A percentile compares a stretch with the other conserved stretches of the same genome.
phyloP scores from a whole-genome alignment of 768 basidiomycete species.

The Glaciozyma antarctica region DNA sequence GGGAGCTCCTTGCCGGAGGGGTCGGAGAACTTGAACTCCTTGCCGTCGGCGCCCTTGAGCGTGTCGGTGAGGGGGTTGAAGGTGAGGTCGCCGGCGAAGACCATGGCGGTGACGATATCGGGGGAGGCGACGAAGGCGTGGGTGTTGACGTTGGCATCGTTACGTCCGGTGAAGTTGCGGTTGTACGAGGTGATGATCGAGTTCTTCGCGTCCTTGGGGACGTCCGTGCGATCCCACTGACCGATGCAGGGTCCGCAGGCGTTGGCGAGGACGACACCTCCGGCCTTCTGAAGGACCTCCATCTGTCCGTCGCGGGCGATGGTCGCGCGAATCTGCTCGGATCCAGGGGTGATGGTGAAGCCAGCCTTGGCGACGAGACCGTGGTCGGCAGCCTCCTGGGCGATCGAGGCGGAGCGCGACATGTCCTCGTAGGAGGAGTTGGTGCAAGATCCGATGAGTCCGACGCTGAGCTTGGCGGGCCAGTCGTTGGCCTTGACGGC shows the following conservation, averaged over 20 bases:
- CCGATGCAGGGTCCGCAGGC: slow-evolving; percentile 99
- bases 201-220: slow-evolving; percentile 92
- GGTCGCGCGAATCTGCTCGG: slow-evolving; percentile 95
- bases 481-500: slow-evolving; percentile 91
- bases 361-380: slow-evolving; percentile 81
- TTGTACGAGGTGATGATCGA: slow-evolving; percentile 99
- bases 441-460: slow-evolving; percentile 97
- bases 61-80: slow-evolving; percentile 96
- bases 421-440: slow-evolving; percentile 99
- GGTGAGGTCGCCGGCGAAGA: slow-evolving; percentile 82
- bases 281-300: slow-evolving; percentile 70
- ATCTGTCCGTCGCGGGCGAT: slow-evolving; percentile 95
- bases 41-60: slow-evolving; percentile 80
- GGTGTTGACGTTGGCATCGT: slow-evolving; percentile 98
- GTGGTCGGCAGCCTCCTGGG: slow-evolving; percentile 73
- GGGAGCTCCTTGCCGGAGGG: slow-evolving; percentile 88
- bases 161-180: slow-evolving; percentile 99
- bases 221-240: slow-evolving; percentile 95
- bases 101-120: slow-evolving; percentile 91
- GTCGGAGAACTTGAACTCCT: slow-evolving; percentile 91
- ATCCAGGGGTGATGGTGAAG: slow-evolving; percentile 97
- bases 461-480: slow-evolving; percentile 95
- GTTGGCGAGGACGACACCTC: slow-evolving; percentile 90
- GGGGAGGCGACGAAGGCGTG: slow-evolving; percentile 93
- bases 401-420: slow-evolving; percentile 93